phyloP scores from a whole-genome alignment of 805 yeast genomes.

The Cyberlindnera misumaiensis region DNA sequence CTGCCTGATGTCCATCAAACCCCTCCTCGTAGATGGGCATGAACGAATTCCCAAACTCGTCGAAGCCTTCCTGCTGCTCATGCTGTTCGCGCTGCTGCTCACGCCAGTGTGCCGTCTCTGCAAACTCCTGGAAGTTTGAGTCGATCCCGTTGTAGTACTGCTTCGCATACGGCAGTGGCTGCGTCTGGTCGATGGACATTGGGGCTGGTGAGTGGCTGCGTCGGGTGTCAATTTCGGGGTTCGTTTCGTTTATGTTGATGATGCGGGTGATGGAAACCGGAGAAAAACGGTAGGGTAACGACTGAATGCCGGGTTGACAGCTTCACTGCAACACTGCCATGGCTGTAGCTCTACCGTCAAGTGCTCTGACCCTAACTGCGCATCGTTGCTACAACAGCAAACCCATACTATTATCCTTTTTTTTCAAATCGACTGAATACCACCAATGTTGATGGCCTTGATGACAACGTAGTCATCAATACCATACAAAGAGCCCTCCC shows the following conservation, averaged over 20 bases:
- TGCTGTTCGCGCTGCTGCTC: slow-evolving; percentile 1
- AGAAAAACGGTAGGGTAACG: too few relatives aligned
- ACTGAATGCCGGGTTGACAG: too few relatives aligned
- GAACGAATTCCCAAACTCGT: slow-evolving; percentile 15
- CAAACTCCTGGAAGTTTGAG: slow-evolving; percentile 15
- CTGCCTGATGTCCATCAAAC: slow-evolving; percentile 8
- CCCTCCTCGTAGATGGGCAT: slow-evolving; percentile 6
- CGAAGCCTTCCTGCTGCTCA: slow-evolving; percentile 4
- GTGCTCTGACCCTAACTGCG: too few relatives aligned
- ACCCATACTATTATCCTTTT: too few relatives aligned
- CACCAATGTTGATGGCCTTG: slow-evolving; percentile 35
- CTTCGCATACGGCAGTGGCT: slow-evolving; percentile 14
- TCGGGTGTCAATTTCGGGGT: not conserved
- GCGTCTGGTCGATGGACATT: slow-evolving; percentile 19
- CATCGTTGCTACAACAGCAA: too few relatives aligned
- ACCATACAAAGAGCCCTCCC: slow-evolving; percentile 61
- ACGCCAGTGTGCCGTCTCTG: slow-evolving; percentile 2
- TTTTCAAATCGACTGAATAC: not conserved
- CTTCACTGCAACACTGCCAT: too few relatives aligned
- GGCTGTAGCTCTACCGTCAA: too few relatives aligned
- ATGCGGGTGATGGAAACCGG: not conserved
- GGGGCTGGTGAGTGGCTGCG: not conserved
- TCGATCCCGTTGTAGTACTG: slow-evolving; percentile 18
- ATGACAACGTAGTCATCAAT: slow-evolving; percentile 52
- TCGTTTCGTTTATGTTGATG: not conserved